These are phyloP conservation scores for Blumeria hordei DNA, from an alignment of 2,329 filamentous ascomycete genomes.

Conservation along the genomic window DNA sequence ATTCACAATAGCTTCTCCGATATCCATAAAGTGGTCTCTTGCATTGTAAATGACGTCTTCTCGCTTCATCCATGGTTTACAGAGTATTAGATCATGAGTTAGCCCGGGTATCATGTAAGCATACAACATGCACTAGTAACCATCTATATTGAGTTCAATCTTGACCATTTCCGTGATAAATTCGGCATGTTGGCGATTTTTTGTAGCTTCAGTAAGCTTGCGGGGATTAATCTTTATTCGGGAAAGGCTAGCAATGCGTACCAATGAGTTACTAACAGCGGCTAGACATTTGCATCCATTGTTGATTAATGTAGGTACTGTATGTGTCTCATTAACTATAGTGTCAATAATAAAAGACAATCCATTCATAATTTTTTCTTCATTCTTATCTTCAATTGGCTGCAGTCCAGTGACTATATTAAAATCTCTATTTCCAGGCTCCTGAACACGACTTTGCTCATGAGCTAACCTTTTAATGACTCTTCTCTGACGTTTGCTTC, in stretches of 20 bases:
- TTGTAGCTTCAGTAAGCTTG: neutral
- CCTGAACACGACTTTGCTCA: neutral
- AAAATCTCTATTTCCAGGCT: neutral
- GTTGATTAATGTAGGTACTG: neutral
- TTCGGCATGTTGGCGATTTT: neutral
- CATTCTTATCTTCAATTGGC: neutral
- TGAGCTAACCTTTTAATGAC: neutral
- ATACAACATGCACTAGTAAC: neutral
- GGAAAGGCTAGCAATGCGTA: neutral
- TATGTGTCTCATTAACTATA: neutral
- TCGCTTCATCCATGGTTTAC: neutral
- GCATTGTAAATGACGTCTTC: neutral
- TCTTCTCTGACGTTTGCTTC: neutral
- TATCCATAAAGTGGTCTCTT: neutral
- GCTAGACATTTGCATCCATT: neutral
- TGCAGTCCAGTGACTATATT: neutral
- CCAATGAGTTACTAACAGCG: neutral
- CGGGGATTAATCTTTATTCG: neutral
- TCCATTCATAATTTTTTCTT: neutral
- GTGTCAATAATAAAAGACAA: neutral
- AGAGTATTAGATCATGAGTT: neutral
- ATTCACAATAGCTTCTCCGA: neutral
- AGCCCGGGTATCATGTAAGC: neutral
- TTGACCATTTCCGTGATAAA: neutral
- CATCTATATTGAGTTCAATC: slow-evolving; percentile 1